Conservation (phyloP, 345 rosid species). For the Gossypium turneri region DNA sequence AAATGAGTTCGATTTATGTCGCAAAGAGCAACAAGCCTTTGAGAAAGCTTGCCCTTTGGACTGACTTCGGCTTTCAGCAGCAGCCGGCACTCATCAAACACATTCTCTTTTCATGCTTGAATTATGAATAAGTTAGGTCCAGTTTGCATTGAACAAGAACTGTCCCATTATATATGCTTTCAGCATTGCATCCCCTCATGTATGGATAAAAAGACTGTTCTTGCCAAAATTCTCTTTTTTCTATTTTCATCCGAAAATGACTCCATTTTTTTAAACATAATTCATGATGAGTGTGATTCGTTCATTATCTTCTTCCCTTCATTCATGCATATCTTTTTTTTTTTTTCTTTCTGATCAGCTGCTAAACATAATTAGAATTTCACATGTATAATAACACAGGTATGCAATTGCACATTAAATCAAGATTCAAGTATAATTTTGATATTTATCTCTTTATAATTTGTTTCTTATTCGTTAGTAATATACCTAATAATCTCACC, state of each 20-base stretch:
- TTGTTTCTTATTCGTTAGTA: too few species aligned
- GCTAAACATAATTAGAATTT: too few species aligned
- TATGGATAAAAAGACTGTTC: not conserved
- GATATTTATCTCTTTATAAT: too few species aligned
- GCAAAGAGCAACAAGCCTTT: constrained; percentile 93
- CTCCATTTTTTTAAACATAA: constrained; percentile 1
- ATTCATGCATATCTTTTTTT: not conserved
- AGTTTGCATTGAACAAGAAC: constrained; percentile 30
- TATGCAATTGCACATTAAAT: too few species aligned
- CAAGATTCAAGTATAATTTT: too few species aligned
- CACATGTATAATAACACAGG: too few species aligned
- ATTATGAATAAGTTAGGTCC: constrained; percentile 36
- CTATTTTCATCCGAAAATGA: not conserved
- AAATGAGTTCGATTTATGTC: constrained; percentile 90
- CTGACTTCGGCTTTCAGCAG: constrained; percentile 31
- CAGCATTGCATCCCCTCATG: not conserved
- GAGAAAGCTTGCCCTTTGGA: constrained; percentile 91
- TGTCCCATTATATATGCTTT: constrained; percentile 7
- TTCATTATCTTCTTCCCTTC: not conserved
- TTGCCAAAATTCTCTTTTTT: not conserved
- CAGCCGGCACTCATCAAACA: not conserved
- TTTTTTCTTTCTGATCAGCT: too few species aligned
- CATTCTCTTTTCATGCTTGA: not conserved
- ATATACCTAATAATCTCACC: too few species aligned
- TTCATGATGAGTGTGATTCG: not conserved